Evolutionary conservation across 2,329 filamentous ascomycete species (phyloP).

Genomic region (Domatiomyces catenatus): DNA sequence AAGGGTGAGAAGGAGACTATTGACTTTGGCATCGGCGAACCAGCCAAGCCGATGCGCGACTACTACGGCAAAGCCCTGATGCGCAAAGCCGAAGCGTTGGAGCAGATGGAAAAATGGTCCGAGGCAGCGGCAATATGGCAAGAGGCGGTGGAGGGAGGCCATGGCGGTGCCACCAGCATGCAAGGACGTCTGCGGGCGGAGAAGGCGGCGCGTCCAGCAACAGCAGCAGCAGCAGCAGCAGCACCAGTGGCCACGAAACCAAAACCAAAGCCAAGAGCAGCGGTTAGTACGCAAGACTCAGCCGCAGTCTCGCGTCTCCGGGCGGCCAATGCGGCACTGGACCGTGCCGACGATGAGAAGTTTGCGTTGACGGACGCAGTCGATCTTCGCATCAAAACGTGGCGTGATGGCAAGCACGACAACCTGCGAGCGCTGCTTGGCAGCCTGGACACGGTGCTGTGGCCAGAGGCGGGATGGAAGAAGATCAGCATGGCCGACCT

Average conservation of each 20-base stretch:
- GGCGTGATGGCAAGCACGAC: conserved; percentile 83
- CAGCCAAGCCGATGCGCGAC: conserved; percentile 73
- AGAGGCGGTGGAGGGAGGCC: conserved; percentile 63
- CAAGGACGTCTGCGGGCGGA: conserved; percentile 82
- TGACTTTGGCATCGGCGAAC: conserved; percentile 45
- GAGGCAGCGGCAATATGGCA: conserved; percentile 74
- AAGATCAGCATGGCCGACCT: conserved; percentile 89
- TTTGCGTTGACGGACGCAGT: conserved; percentile 77
- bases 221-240: conserved; percentile 23
- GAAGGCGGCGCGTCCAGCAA: conserved; percentile 60
- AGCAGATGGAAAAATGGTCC: conserved; percentile 86
- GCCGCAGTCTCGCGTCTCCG: conserved; percentile 72
- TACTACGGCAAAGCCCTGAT: conserved; percentile 87
- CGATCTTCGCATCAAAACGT: conserved; percentile 60
- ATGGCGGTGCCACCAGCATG: conserved; percentile 71
- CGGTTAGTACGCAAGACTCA: conserved; percentile 27
- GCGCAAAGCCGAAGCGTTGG: conserved; percentile 86
- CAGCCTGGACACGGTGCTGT: conserved; percentile 76
- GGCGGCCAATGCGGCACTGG: conserved; percentile 70
- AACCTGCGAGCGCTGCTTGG: conserved; percentile 78
- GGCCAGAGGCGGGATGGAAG: conserved; percentile 89
- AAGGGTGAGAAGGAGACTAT: conserved; percentile 71
- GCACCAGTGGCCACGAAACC: conserved; percentile 21
- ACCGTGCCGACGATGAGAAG: conserved; percentile 79
- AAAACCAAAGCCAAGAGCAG: conserved; percentile 37